phyloP scores from a whole-genome alignment of 2,329 filamentous ascomycete genomes.

The Berkeleyomyces rouxiae region DNA sequence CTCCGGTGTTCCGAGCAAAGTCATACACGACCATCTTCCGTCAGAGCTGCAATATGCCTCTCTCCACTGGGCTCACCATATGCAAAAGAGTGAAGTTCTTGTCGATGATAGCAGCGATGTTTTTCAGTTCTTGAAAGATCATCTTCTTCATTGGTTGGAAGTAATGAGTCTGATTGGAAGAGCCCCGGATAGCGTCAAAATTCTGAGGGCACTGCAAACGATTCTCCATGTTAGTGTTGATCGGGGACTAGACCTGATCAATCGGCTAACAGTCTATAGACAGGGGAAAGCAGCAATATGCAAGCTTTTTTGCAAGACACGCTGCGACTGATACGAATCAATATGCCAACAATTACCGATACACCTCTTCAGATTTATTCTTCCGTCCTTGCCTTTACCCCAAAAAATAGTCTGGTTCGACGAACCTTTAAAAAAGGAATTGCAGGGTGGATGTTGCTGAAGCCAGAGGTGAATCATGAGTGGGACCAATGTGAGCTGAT shows the following conservation, averaged over 20 bases:
- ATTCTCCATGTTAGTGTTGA: not conserved
- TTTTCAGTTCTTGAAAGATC: conserved; percentile 18
- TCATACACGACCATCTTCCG: not conserved
- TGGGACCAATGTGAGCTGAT: not conserved
- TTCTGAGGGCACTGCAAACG: not conserved
- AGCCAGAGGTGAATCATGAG: not conserved
- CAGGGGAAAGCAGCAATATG: not conserved
- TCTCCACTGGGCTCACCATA: not conserved
- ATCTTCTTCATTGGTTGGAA: not conserved
- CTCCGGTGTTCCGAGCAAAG: not conserved
- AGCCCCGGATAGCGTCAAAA: not conserved
- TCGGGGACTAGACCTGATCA: not conserved
- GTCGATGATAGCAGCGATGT: conserved; percentile 18
- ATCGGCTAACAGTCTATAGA: not conserved
- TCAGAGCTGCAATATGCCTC: not conserved
- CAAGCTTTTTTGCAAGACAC: not conserved
- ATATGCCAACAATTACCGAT: not conserved
- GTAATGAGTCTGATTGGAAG: not conserved
- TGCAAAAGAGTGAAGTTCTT: not conserved
- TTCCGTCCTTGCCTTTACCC: not conserved
- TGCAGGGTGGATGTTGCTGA: not conserved
- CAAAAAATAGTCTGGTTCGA: not conserved
- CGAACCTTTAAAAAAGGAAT: not conserved
- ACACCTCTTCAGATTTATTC: not conserved
- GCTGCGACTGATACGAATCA: not conserved